phyloP scores from a whole-genome alignment of 768 basidiomycete species.

The Lactarius pseudohatsudake region DNA sequence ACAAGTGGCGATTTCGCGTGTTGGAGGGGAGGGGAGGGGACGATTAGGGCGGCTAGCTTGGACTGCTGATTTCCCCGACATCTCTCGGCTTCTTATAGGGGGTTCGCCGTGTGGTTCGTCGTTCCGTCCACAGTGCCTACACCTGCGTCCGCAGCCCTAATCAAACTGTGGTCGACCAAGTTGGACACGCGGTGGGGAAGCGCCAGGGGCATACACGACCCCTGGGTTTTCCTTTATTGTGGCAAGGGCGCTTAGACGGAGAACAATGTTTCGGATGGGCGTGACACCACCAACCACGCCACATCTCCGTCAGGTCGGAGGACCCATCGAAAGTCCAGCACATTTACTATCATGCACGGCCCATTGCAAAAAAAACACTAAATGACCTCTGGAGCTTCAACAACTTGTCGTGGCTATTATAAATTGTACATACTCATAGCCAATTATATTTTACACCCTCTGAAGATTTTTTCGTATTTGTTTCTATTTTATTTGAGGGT shows the following conservation, averaged over 20 bases:
- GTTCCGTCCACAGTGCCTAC: conserved; percentile 17
- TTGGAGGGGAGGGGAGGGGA: not conserved
- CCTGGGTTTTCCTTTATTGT: conserved; percentile 16
- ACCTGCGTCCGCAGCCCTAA: conserved; percentile 22
- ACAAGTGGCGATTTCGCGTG: not conserved
- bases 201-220: not conserved
- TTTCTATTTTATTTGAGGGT: too few species aligned
- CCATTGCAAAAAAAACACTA: too few species aligned
- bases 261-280: not conserved
- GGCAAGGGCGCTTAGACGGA: conserved; percentile 10
- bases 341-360: too few species aligned
- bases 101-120: conserved; percentile 19
- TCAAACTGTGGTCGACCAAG: conserved; percentile 23
- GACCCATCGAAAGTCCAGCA: not conserved
- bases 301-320: not conserved
- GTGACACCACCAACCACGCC: conserved; percentile 5
- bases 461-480: too few species aligned
- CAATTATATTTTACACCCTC: too few species aligned
- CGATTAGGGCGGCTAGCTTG: not conserved
- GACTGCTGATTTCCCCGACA: not conserved
- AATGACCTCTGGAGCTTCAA: too few species aligned
- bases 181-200: conserved; percentile 10
- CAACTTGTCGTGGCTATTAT: too few species aligned
- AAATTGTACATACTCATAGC: too few species aligned
- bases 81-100: conserved; percentile 13